phyloP scores from a whole-genome alignment of 1,284 basidiomycete genomes.

The Pulchroboletus neoregius region DNA sequence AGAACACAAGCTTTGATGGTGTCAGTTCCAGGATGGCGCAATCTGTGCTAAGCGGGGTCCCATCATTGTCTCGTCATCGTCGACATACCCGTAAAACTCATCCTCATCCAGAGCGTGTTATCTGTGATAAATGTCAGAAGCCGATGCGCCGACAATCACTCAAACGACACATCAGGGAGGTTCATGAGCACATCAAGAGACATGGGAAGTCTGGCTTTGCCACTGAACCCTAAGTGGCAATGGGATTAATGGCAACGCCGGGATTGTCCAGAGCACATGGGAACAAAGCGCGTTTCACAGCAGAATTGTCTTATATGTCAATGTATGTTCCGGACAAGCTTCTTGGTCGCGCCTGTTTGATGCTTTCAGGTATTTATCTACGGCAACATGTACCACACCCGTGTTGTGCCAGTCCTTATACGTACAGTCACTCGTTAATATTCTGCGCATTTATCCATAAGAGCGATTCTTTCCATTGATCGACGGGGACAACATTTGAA shows the following conservation, averaged over 20 bases:
- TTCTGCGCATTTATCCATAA: conserved; percentile 1
- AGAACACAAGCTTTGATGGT: neutral
- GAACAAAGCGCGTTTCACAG: conserved; percentile 2
- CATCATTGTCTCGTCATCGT: conserved; percentile 5
- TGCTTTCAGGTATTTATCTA: neutral
- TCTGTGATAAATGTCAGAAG: conserved; percentile 20
- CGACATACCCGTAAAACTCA: conserved; percentile 1
- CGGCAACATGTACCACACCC: conserved; percentile 2
- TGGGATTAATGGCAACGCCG: neutral
- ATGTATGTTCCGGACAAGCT: neutral
- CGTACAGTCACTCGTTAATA: conserved; percentile 2
- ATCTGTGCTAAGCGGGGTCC: neutral
- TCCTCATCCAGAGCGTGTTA: neutral
- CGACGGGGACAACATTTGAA: neutral
- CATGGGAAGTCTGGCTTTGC: conserved; percentile 1
- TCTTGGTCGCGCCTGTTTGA: neutral
- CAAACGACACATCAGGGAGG: conserved; percentile 18
- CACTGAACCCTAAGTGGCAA: neutral
- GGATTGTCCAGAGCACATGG: neutral
- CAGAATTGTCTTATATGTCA: neutral
- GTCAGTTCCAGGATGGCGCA: neutral
- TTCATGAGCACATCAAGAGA: conserved; percentile 20
- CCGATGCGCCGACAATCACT: conserved; percentile 19
- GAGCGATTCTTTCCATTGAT: conserved; percentile 7
- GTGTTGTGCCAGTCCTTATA: conserved; percentile 1